These are phyloP conservation scores for Colletotrichum cuscutae DNA, from an alignment of 2,329 filamentous ascomycete genomes.

Conservation along the genomic window DNA sequence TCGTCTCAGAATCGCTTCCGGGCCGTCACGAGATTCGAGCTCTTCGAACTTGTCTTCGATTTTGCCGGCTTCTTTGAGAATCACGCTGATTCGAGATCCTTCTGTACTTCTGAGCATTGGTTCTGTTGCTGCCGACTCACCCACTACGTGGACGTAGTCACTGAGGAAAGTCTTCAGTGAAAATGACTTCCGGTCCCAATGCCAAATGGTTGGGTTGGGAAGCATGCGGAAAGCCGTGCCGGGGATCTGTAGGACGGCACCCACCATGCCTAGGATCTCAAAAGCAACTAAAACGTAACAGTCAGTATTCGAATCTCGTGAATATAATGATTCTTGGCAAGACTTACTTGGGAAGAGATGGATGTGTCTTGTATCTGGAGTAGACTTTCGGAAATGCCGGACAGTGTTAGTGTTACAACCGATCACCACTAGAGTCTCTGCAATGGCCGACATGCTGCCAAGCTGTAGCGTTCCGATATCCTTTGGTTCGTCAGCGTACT, in stretches of 20 bases:
- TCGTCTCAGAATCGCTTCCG: not conserved
- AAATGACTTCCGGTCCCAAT: slow-evolving; percentile 62
- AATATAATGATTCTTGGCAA: accelerated
- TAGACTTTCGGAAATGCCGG: slow-evolving; percentile 40
- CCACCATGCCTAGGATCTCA: slow-evolving; percentile 54
- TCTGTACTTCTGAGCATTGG: not conserved
- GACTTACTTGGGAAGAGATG: slow-evolving; percentile 41
- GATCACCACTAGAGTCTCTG: slow-evolving; percentile 49
- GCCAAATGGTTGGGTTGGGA: slow-evolving; percentile 59
- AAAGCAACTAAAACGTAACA: slow-evolving; percentile 43
- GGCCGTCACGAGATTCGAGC: slow-evolving; percentile 12
- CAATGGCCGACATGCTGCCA: slow-evolving; percentile 43
- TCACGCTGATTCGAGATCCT: slow-evolving; percentile 38
- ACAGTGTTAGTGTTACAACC: slow-evolving; percentile 50
- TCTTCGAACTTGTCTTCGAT: slow-evolving; percentile 44
- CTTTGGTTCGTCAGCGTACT: slow-evolving; percentile 37
- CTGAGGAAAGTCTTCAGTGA: slow-evolving; percentile 54
- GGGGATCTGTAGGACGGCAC: slow-evolving; percentile 46
- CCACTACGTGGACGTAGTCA: slow-evolving; percentile 48
- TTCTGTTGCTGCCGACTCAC: not conserved
- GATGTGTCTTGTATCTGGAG: slow-evolving; percentile 29
- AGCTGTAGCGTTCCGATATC: slow-evolving; percentile 36
- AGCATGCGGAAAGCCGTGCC: slow-evolving; percentile 52
- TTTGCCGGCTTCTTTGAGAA: slow-evolving; percentile 25
- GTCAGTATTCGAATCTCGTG: not conserved